Evolutionary conservation across 768 basidiomycete genomes (phyloP), one percentile per base, ranked within the genome.

Genomic region (Sporobolomyces pararoseus): DNA sequence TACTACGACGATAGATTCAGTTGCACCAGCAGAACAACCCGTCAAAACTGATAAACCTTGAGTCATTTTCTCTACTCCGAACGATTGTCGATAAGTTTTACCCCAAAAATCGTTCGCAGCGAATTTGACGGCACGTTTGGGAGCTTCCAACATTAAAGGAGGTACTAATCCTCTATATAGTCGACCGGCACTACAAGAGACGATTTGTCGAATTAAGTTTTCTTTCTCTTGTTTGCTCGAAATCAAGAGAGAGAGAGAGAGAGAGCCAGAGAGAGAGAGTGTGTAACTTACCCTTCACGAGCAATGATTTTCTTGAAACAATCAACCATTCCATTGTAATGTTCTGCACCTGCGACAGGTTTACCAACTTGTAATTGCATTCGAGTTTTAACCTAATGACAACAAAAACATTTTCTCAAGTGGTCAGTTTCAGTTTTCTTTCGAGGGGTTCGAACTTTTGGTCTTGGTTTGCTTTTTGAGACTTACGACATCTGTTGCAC

Each of bases 151-250:
- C 76, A 98, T 85, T 14, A 99, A 80, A 23, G 96, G 96, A 14
- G 96, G 92, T n/a, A 93, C 88, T 68, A 99, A 86, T 75, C 95
- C 96, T 82, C 94, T 85, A 82, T 99, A 99, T 65, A 99, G 81
- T 52, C 91, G 85, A 54, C 90, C 89, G 62, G 82, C 80, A 63
- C 91, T 94, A 17, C 39, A 42, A 17, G 21, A 51, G 50, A 27
- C 7, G 47, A 49, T n/a, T n/a, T 19, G 7, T 10, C 47, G 7
- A 34, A 6, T 31, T 54, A 31, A 37, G 34, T 32, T 29, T 29
- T 29, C 51, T 17, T n/a, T n/a, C n/a, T n/a, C n/a, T n/a, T n/a
- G n/a, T n/a, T 42, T 17, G 39, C 10, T 42, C 39, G 39, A 42
- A 9, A 9, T 17, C 10, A 42, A 9, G 51, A 31, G 51, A 32